Evolutionary conservation across 208 protist species (phyloP).

Genomic region (Wallacemonas rigidus): DNA sequence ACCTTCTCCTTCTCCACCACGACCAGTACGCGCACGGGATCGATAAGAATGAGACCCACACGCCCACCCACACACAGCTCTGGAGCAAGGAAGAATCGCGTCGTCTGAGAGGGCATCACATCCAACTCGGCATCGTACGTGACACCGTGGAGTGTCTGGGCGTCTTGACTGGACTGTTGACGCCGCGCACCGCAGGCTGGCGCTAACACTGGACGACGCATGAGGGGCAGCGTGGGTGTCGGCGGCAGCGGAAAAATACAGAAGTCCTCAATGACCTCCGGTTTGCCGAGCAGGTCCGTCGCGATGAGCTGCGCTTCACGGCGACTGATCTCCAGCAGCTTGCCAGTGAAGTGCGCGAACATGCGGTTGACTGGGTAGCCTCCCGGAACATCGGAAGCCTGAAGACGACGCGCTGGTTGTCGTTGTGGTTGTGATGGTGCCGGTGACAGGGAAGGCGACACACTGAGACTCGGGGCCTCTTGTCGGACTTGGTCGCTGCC

Average conservation of each 20-base stretch:
- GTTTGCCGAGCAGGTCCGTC: constrained; percentile 42
- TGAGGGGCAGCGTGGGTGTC: constrained; percentile 24
- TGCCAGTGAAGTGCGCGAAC: constrained; percentile 54
- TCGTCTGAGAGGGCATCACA: constrained; percentile 15
- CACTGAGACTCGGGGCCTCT: no score
- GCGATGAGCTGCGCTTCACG: constrained; percentile 58
- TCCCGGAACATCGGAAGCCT: constrained; percentile 16
- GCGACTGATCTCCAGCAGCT: constrained; percentile 66
- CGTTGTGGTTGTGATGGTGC: not conserved
- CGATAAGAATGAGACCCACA: constrained; percentile 68
- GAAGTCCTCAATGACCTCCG: constrained; percentile 60
- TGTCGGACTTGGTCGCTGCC: no score
- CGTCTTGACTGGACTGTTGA: not conserved
- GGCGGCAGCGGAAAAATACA: constrained; percentile 34
- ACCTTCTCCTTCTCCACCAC: constrained; percentile 61
- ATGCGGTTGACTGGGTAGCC: constrained; percentile 54
- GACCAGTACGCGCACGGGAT: constrained; percentile 69
- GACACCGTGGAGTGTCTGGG: not conserved
- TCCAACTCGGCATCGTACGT: not conserved
- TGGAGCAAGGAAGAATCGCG: constrained; percentile 73
- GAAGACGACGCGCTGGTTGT: constrained; percentile 9
- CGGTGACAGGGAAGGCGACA: not conserved
- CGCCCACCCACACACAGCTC: constrained; percentile 55
- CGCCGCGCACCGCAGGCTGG: constrained; percentile 7
- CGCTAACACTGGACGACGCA: not conserved